Conservation (phyloP, 2,329 filamentous ascomycete genomes). For the Paecilomyces sp. region DNA sequence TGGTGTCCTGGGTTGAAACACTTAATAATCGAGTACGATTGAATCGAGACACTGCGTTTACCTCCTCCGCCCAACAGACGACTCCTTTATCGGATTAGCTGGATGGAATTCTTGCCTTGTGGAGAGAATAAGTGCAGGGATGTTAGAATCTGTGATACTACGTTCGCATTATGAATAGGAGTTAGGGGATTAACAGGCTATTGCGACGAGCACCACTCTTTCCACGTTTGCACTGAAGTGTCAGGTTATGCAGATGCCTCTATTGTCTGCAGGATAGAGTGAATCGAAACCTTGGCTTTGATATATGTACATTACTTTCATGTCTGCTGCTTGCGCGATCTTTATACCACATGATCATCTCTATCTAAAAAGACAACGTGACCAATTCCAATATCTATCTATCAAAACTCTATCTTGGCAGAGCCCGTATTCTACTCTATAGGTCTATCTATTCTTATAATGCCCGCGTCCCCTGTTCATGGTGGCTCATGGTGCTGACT, state of each 20-base stretch:
- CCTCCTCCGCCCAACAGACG: not conserved
- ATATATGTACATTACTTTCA: not conserved
- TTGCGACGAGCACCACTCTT: not conserved
- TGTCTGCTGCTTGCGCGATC: not conserved
- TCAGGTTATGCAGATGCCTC: not conserved
- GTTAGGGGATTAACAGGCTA: not conserved
- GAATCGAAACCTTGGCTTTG: not conserved
- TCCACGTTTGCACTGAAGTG: not conserved
- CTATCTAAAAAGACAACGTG: not conserved
- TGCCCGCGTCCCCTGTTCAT: not conserved
- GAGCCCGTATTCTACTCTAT: not conserved
- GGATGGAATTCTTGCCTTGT: no score
- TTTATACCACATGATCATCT: not conserved
- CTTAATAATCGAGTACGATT: not conserved
- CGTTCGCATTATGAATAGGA: not conserved
- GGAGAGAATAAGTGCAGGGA: not conserved
- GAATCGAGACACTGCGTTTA: not conserved
- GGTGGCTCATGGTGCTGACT: conserved; percentile 1
- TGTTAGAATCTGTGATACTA: not conserved
- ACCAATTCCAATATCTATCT: not conserved
- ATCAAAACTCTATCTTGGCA: not conserved
- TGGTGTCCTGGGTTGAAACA: conserved; percentile 26
- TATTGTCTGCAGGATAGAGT: not conserved
- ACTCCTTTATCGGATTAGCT: not conserved
- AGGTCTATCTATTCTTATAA: not conserved